Conservation (phyloP, 2,329 filamentous ascomycete genomes). For the Chlorencoelia australis region DNA sequence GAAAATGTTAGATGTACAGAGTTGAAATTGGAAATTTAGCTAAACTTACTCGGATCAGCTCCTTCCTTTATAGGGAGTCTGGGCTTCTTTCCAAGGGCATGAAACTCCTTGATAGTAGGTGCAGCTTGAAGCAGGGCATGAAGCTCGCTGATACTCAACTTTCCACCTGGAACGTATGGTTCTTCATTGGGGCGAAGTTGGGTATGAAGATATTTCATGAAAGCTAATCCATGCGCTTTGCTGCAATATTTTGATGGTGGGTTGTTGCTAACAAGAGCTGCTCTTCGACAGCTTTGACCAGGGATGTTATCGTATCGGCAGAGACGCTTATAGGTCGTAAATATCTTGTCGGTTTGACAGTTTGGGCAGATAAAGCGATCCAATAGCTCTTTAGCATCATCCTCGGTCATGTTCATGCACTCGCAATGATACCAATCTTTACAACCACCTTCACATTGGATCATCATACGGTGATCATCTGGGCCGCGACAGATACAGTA, state of each 20-base stretch:
- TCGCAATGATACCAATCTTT: slow-evolving; percentile 27
- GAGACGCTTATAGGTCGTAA: slow-evolving; percentile 26
- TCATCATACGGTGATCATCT: slow-evolving; percentile 28
- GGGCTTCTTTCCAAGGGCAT: slow-evolving; percentile 22
- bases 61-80: slow-evolving; percentile 17
- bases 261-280: slow-evolving; percentile 21
- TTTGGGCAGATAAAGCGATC: slow-evolving; percentile 25
- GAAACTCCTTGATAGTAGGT: slow-evolving; percentile 14
- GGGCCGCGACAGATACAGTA: slow-evolving; percentile 27
- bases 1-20: neutral
- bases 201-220: slow-evolving; percentile 14
- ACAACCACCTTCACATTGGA: slow-evolving; percentile 26
- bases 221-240: slow-evolving; percentile 19
- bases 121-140: slow-evolving; percentile 13
- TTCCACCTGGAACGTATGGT: slow-evolving; percentile 23
- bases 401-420: slow-evolving; percentile 22
- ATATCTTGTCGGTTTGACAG: slow-evolving; percentile 16
- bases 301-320: slow-evolving; percentile 21
- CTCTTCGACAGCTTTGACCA: slow-evolving; percentile 21
- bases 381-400: slow-evolving; percentile 23
- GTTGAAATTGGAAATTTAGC: neutral
- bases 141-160: slow-evolving; percentile 19
- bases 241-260: slow-evolving; percentile 26
- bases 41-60: slow-evolving; percentile 19
- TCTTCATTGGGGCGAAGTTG: slow-evolving; percentile 14